These are phyloP conservation scores for Trichoderma virens DNA, from an alignment of 495 filamentous ascomycete genomes.

Conservation along the genomic window DNA sequence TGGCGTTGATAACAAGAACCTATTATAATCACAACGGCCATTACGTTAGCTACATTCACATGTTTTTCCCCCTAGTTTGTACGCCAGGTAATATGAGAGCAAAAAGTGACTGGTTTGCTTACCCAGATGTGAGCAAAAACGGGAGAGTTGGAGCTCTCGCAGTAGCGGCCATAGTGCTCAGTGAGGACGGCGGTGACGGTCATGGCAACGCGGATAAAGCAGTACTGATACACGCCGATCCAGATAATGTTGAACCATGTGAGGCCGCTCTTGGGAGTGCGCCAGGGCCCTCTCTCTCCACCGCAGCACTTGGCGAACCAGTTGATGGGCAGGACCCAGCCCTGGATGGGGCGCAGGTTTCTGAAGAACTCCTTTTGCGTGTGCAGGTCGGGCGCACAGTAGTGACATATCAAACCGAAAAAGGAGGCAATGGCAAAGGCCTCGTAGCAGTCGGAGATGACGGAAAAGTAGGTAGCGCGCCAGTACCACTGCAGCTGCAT, in stretches of 20 bases:
- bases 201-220: conserved; percentile 77
- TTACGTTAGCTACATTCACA: not conserved
- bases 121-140: conserved; percentile 82
- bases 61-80: not conserved
- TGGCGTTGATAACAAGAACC: conserved; percentile 61
- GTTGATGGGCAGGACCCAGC: conserved; percentile 69
- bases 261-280: conserved; percentile 71
- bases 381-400: conserved; percentile 71
- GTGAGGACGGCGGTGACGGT: conserved; percentile 71
- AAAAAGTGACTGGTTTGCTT: conserved; percentile 23
- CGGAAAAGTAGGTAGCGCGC: conserved; percentile 74
- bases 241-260: conserved; percentile 95
- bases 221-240: conserved; percentile 85
- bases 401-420: conserved; percentile 82
- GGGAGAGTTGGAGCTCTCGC: conserved; percentile 67
- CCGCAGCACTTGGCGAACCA: conserved; percentile 64
- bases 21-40: conserved; percentile 23
- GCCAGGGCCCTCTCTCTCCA: conserved; percentile 56
- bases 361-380: conserved; percentile 87
- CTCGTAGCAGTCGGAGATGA: conserved; percentile 82
- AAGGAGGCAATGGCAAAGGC: conserved; percentile 87
- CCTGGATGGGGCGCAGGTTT: conserved; percentile 48
- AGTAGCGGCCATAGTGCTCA: conserved; percentile 63
- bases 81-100: not conserved
- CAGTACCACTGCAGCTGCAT: conserved; percentile 70